A percentile compares a stretch with the other conserved stretches of the same genome.
Evolutionary conservation across 257 asterid species (phyloP).

Genomic region (Solanum arcanum): DNA sequence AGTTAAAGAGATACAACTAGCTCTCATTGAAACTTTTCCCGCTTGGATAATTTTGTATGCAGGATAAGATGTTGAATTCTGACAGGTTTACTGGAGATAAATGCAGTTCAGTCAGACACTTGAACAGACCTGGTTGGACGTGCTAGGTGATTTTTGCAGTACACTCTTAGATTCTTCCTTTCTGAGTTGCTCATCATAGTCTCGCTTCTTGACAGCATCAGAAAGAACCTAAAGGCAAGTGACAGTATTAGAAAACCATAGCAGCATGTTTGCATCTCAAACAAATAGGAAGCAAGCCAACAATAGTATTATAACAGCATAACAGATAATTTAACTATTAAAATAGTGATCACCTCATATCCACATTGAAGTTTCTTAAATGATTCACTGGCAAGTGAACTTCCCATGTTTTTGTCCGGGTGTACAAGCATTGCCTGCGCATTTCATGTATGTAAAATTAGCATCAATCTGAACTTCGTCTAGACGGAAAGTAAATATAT

Average conservation of each 20-base stretch:
- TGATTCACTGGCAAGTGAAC: constrained; percentile 84
- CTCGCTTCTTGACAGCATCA: constrained; percentile 87
- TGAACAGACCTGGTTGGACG: constrained; percentile 77
- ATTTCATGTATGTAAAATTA: background rate
- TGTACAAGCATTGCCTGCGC: constrained; percentile 95
- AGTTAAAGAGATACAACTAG: background rate
- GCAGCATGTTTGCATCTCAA: constrained; percentile 3
- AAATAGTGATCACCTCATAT: constrained; percentile 55
- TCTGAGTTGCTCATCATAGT: constrained; percentile 85
- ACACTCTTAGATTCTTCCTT: constrained; percentile 80
- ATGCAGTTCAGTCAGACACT: background rate
- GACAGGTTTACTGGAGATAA: background rate
- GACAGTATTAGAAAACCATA: constrained; percentile 12
- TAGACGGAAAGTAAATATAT: background rate
- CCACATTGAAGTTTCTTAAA: constrained; percentile 97
- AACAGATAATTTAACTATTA: background rate
- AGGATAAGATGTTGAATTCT: background rate
- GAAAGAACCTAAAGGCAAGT: constrained; percentile 65
- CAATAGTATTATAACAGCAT: background rate
- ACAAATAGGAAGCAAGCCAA: background rate
- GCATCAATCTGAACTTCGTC: background rate
- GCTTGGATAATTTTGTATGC: background rate
- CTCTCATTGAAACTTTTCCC: background rate
- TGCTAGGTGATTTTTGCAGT: constrained; percentile 68
- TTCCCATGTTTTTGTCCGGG: constrained; percentile 98